Conservation (phyloP, 805 yeast genomes). For the Candida sonorensis region DNA sequence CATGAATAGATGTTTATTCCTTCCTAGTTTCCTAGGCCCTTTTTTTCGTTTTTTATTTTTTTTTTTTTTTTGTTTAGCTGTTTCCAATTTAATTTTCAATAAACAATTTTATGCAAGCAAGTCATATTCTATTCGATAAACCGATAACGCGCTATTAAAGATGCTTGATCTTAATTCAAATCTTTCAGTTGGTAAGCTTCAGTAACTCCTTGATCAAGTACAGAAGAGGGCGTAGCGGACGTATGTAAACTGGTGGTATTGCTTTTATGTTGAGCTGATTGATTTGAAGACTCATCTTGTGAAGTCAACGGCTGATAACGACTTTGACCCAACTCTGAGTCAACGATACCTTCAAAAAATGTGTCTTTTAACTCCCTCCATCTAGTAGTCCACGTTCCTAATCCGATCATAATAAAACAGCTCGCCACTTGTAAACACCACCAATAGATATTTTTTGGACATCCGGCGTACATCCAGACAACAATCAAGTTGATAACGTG, state of each 20-base stretch:
- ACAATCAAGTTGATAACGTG: conserved; percentile 73
- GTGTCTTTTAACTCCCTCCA: conserved; percentile 90
- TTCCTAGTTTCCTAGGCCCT: too few relatives aligned
- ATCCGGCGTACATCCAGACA: conserved; percentile 55
- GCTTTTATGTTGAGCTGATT: not conserved
- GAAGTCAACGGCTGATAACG: too few relatives aligned
- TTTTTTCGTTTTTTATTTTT: too few relatives aligned
- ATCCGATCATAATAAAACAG: conserved; percentile 58
- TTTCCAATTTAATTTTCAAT: not conserved
- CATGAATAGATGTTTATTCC: conserved; percentile 74
- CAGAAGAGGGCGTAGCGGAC: conserved; percentile 6
- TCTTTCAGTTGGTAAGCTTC: conserved; percentile 9
- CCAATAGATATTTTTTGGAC: conserved; percentile 77
- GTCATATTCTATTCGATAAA: too few relatives aligned
- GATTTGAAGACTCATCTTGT: too few relatives aligned
- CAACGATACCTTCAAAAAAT: conserved; percentile 79
- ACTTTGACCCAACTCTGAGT: conserved; percentile 41
- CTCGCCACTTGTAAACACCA: conserved; percentile 73
- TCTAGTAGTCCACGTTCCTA: conserved; percentile 86
- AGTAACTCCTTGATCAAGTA: conserved; percentile 6
- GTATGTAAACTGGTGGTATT: conserved; percentile 3
- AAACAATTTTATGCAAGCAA: too few relatives aligned
- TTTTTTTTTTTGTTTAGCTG: too few relatives aligned
- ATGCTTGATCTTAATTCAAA: conserved; percentile 3
- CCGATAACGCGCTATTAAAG: not conserved